phyloP scores from a whole-genome alignment of 106 monocot genomes.

The Hemerocallis citrina region DNA sequence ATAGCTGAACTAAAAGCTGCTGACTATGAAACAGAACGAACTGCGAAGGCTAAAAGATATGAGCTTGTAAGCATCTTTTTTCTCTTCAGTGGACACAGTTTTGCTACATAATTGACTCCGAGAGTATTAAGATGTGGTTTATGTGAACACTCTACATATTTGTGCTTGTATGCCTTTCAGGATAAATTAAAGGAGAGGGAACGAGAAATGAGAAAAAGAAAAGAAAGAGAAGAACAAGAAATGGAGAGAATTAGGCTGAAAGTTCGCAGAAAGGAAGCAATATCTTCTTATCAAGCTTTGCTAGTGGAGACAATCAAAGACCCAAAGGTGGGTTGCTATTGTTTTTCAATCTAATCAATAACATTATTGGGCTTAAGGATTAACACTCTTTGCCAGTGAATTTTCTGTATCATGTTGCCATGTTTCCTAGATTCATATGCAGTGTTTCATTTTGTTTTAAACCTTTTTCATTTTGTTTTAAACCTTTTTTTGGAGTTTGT shows the following conservation, averaged over 20 bases:
- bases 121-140: too few relatives aligned
- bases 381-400: background rate
- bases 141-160: too few relatives aligned
- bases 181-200: constrained; percentile 92
- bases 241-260: constrained; percentile 85
- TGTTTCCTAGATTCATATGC: background rate
- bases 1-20: constrained; percentile 64
- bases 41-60: constrained; percentile 68
- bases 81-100: background rate
- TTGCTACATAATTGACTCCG: background rate
- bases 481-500: background rate
- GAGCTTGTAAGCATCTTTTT: constrained; percentile 45
- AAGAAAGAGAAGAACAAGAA: constrained; percentile 97
- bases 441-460: background rate
- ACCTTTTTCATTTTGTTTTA: background rate
- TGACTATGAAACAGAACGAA: constrained; percentile 55
- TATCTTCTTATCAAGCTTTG: constrained; percentile 76
- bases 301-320: constrained; percentile 96
- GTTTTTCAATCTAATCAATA: background rate
- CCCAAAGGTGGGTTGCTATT: constrained; percentile 41
- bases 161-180: constrained; percentile 16
- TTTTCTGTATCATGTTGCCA: background rate
- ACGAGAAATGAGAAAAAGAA: constrained; percentile 81
- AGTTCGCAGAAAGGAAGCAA: constrained; percentile 79
- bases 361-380: background rate